A percentile compares a stretch with the other conserved stretches of the same genome.
These are phyloP conservation scores for Neofusicoccum sp. DNA, from an alignment of 2,329 filamentous ascomycete species.

Conservation along the genomic window DNA sequence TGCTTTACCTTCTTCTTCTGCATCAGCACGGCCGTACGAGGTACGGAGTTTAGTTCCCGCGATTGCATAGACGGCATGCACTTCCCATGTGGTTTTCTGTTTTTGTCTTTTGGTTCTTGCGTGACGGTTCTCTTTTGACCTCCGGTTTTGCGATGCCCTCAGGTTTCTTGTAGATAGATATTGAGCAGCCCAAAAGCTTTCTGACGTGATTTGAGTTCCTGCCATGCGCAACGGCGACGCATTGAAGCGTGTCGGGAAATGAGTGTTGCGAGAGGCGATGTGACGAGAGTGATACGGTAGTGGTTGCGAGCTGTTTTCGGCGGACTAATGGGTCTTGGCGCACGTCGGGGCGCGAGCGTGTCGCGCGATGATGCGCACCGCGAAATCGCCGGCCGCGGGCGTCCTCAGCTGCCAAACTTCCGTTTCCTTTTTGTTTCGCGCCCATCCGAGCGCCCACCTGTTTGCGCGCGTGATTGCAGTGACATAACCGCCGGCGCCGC, in stretches of 20 bases:
- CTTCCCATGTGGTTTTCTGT: neutral
- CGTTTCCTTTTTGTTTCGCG: neutral
- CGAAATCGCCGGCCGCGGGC: conserved; percentile 6
- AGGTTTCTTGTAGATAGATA: conserved; percentile 5
- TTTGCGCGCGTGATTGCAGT: neutral
- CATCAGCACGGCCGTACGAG: conserved; percentile 2
- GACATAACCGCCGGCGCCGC: neutral
- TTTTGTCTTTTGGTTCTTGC: neutral
- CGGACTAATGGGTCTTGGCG: neutral
- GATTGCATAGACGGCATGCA: conserved; percentile 5
- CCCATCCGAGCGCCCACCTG: neutral
- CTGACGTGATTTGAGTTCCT: neutral
- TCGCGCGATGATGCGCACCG: neutral
- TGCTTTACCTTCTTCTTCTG: neutral
- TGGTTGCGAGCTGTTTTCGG: neutral
- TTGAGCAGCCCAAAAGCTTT: neutral
- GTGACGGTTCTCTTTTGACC: neutral
- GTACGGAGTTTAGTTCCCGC: conserved; percentile 10
- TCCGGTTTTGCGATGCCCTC: neutral
- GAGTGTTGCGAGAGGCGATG: neutral
- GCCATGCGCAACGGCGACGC: neutral
- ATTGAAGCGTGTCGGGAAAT: neutral
- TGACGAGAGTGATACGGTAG: neutral
- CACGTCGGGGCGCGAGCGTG: neutral
- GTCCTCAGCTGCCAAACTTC: neutral